Evolutionary conservation across 1,139 yeast genomes (phyloP).

Genomic region (Geotrichum restrictum): DNA sequence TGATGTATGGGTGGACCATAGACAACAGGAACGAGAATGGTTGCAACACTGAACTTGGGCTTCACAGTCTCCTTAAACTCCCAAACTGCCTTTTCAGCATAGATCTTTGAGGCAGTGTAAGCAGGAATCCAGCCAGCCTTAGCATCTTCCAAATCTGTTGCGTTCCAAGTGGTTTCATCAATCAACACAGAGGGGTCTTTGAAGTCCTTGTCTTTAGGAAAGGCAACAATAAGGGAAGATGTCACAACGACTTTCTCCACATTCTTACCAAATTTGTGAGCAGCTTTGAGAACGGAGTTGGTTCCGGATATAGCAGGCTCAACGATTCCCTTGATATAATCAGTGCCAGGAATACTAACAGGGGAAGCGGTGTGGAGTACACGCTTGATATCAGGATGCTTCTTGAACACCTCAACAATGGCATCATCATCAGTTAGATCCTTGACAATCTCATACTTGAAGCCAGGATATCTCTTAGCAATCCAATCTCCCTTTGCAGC

Average conservation of each 20-base stretch:
- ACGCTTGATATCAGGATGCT: constrained; percentile 40
- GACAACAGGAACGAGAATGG: constrained; percentile 46
- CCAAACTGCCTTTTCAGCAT: constrained; percentile 47
- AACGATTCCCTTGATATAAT: constrained; percentile 34
- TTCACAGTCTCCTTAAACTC: constrained; percentile 39
- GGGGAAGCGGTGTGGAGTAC: constrained; percentile 48
- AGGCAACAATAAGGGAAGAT: constrained; percentile 41
- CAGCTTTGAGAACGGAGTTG: constrained; percentile 42
- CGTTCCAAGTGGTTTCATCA: constrained; percentile 43
- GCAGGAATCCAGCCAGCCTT: constrained; percentile 31
- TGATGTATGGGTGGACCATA: constrained; percentile 46
- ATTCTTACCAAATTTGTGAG: constrained; percentile 45
- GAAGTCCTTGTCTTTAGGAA: constrained; percentile 38
- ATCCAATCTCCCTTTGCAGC: constrained; percentile 48
- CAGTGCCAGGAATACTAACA: constrained; percentile 32
- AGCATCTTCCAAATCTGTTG: constrained; percentile 39
- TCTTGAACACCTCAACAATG: constrained; percentile 39
- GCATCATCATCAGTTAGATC: constrained; percentile 40
- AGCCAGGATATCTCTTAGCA: constrained; percentile 28
- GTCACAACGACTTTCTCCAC: constrained; percentile 52
- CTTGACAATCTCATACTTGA: constrained; percentile 44
- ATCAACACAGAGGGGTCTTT: constrained; percentile 25
- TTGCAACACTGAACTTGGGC: constrained; percentile 41
- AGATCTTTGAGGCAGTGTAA: constrained; percentile 38
- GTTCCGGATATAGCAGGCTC: constrained; percentile 54